Base-by-base conservation (phyloP, 306 rosid genomes). In the Citrullus colocynthis region DNA sequence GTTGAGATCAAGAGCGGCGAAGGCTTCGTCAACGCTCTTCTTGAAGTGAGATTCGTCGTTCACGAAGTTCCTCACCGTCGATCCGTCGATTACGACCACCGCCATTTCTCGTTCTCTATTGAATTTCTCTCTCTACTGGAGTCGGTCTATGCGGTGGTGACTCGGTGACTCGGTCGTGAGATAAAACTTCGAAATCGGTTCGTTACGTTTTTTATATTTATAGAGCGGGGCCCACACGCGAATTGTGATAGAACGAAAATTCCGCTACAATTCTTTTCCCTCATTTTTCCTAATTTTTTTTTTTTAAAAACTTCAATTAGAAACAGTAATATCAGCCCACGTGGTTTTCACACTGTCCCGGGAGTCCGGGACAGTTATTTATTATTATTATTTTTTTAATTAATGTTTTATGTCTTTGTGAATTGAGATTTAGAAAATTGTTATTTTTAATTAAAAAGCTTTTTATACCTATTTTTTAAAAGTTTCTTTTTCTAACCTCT, bases 31-130 rank as follows among this genome's bases (percentile, higher is more conserved):
- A 2, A 90, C 85, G 88, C 90, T 84, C 79, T 86, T 85, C 24
- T 84, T 78, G 88, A 93, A 93, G 34, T 78, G 82, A 0, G 80
- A 28, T 11, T 84, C 88, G 78, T 91, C 83, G 81, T 24, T 75
- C 9, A 90, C 91, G 85, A 93, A 93, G 78, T 93, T 91, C n/a
- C 81, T 42, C 36, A 93, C 97, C 17, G 98, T 91, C 7, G 86
- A 81, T 30, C 98, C 97, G 88, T 93, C 98, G 7, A 93, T 90
- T 12, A 93, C 80, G 42, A 87, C 88, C 48, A 87, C 90, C 4
- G 85, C 88, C 90, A 87, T 84, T 44, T 21, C 17, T 34, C 4
- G 16, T 57, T 37, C 21, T 72, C 9, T 44, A 20, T 41, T 2
- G 12, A 15, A 41, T 11, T 3, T 18, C 4, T 66, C 32, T 36